Percentiles rank a stretch among this genome's conserved stretches.
Evolutionary conservation across 495 filamentous ascomycete genomes (phyloP).

Genomic region (Talaromyces nanjingensis): DNA sequence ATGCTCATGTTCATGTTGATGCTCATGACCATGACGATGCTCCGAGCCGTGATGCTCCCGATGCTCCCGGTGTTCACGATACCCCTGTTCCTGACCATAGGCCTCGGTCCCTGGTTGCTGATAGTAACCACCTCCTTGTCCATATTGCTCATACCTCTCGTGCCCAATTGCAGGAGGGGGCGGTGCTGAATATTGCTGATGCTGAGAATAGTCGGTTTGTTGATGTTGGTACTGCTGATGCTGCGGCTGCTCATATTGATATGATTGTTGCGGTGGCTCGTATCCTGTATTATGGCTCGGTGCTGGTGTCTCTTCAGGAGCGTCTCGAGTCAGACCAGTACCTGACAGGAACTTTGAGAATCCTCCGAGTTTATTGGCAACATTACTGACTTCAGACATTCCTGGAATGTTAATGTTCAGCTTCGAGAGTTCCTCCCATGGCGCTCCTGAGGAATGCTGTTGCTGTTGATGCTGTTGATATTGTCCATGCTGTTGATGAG

Average conservation of each 20-base stretch:
- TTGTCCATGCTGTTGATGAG: slow-evolving; percentile 14
- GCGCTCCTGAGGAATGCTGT: slow-evolving; percentile 16
- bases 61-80: slow-evolving; percentile 1
- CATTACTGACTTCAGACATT: slow-evolving; percentile 31
- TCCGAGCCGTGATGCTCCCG: neutral
- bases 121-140: slow-evolving; percentile 1
- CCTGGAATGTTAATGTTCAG: slow-evolving; percentile 40
- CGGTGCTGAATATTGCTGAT: slow-evolving; percentile 1
- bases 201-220: neutral
- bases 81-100: slow-evolving; percentile 3
- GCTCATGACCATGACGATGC: neutral
- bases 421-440: slow-evolving; percentile 31
- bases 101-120: neutral
- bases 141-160: slow-evolving; percentile 8
- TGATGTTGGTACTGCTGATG: slow-evolving; percentile 4
- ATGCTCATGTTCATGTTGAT: slow-evolving; percentile 1
- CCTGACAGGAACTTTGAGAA: slow-evolving; percentile 39
- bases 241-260: neutral
- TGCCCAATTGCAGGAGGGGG: neutral
- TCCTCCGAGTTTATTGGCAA: slow-evolving; percentile 28
- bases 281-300: neutral
- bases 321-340: slow-evolving; percentile 20
- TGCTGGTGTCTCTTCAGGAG: slow-evolving; percentile 12
- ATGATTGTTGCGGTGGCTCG: neutral
- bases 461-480: slow-evolving; percentile 16